Evolutionary conservation across 2,329 filamentous ascomycete genomes (phyloP).

Genomic region (Dactylellina sp.): DNA sequence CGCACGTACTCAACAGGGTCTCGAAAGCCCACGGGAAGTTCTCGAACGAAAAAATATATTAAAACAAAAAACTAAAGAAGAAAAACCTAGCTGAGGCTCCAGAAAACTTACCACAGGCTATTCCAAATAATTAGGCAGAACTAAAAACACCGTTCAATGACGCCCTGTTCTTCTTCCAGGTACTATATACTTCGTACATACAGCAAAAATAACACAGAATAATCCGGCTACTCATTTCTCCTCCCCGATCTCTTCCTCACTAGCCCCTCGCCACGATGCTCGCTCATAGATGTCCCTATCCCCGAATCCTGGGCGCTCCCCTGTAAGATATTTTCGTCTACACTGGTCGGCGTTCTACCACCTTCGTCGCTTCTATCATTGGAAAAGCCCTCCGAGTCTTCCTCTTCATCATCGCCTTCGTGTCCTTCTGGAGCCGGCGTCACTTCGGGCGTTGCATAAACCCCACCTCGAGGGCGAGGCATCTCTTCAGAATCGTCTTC

Average conservation of each 20-base stretch:
- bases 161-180: neutral
- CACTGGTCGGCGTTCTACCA: slow-evolving; percentile 51
- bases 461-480: slow-evolving; percentile 45
- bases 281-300: slow-evolving; percentile 54
- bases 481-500: slow-evolving; percentile 57
- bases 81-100: neutral
- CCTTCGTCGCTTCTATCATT: slow-evolving; percentile 48
- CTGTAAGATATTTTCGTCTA: slow-evolving; percentile 48
- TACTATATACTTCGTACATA: neutral
- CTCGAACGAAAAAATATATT: slow-evolving; percentile 30
- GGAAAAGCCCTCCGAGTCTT: slow-evolving; percentile 37
- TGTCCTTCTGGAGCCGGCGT: slow-evolving; percentile 49
- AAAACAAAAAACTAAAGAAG: neutral
- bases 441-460: slow-evolving; percentile 51
- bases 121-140: slow-evolving; percentile 33
- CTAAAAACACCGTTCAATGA: neutral
- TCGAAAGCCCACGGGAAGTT: slow-evolving; percentile 8
- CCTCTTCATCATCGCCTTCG: slow-evolving; percentile 51
- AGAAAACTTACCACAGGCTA: neutral
- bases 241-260: slow-evolving; percentile 46
- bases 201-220: neutral
- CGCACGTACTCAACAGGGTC: slow-evolving; percentile 9
- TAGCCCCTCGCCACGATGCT: slow-evolving; percentile 38
- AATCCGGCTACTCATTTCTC: slow-evolving; percentile 24
- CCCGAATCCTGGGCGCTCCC: slow-evolving; percentile 55